These are phyloP conservation scores for Casuarina glauca DNA, from an alignment of 306 rosid genomes.

Conservation along the genomic window DNA sequence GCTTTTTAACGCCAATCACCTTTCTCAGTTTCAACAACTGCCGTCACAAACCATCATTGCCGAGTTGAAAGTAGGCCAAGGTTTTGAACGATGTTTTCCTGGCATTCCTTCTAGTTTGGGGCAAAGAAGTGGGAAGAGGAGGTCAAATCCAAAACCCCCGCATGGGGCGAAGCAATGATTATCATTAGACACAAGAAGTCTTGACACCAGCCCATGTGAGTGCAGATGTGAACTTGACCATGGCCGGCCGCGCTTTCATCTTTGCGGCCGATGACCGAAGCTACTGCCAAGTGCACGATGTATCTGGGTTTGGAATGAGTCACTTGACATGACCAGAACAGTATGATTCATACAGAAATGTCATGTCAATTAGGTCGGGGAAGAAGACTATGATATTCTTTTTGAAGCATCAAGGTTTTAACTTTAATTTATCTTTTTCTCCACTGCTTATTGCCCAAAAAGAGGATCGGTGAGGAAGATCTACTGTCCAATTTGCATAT, in stretches of 20 bases:
- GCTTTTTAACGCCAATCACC: conserved; percentile 6
- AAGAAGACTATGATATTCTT: too few relatives aligned
- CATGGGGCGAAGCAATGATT: conserved; percentile 13
- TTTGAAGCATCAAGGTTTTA: too few relatives aligned
- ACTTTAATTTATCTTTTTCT: too few relatives aligned
- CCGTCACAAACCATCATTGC: conserved; percentile 36
- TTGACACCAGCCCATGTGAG: conserved; percentile 13
- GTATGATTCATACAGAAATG: conserved; percentile 1
- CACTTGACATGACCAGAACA: conserved; percentile 7
- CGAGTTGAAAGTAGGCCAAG: conserved; percentile 18
- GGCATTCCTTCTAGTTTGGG: conserved; percentile 38
- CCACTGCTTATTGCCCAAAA: too few relatives aligned
- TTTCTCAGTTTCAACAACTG: conserved; percentile 29
- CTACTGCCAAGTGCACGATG: conserved; percentile 1
- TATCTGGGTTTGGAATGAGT: conserved; percentile 1
- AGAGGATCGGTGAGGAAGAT: too few relatives aligned
- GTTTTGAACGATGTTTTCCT: conserved; percentile 21
- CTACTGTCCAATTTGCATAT: too few relatives aligned
- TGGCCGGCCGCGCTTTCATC: not conserved
- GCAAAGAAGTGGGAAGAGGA: conserved; percentile 17
- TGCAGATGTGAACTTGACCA: conserved; percentile 35
- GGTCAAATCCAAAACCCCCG: conserved; percentile 16
- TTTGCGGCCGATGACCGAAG: conserved; percentile 15
- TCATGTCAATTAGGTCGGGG: too few relatives aligned
- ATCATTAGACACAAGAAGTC: conserved; percentile 18